Percentiles rank a stretch among this genome's conserved stretches.
Conservation (phyloP, 73 alveolate species). For the Paramecium caudatum region DNA sequence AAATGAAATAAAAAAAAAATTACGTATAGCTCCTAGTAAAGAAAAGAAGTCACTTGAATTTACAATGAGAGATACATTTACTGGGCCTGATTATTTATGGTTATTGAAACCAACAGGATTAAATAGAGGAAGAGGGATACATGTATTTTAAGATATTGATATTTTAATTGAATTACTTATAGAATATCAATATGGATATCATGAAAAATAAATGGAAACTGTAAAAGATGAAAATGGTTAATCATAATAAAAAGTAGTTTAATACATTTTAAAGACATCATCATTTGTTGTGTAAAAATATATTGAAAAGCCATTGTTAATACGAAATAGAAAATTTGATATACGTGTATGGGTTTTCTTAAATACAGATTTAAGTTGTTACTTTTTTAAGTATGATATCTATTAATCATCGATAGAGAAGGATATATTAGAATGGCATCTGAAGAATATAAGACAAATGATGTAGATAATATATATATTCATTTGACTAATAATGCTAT, state of each 20-base stretch:
- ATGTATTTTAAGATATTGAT: constrained; percentile 86
- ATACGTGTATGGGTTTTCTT: constrained; percentile 95
- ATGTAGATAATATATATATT: constrained; percentile 81
- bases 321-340: constrained; percentile 90
- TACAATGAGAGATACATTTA: constrained; percentile 81
- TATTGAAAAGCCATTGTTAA: constrained; percentile 91
- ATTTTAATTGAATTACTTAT: constrained; percentile 72
- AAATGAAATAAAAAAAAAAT: constrained; percentile 67
- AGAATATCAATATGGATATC: constrained; percentile 70
- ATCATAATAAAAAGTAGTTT: constrained; percentile 1
- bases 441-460: constrained; percentile 73
- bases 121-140: constrained; percentile 97
- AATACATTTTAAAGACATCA: constrained; percentile 56
- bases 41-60: constrained; percentile 77
- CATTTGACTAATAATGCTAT: constrained; percentile 93
- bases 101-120: constrained; percentile 91
- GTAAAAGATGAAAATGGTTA: constrained; percentile 59
- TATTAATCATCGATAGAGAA: constrained; percentile 72
- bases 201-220: constrained; percentile 51
- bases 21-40: constrained; percentile 58
- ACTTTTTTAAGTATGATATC: constrained; percentile 65
- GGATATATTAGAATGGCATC: constrained; percentile 91
- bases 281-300: constrained; percentile 74
- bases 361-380: constrained; percentile 50
- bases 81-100: constrained; percentile 93